A percentile compares a stretch with the other conserved stretches of the same genome.
Evolutionary conservation across 306 rosid species (phyloP).

Genomic region (Rosa multiflora): DNA sequence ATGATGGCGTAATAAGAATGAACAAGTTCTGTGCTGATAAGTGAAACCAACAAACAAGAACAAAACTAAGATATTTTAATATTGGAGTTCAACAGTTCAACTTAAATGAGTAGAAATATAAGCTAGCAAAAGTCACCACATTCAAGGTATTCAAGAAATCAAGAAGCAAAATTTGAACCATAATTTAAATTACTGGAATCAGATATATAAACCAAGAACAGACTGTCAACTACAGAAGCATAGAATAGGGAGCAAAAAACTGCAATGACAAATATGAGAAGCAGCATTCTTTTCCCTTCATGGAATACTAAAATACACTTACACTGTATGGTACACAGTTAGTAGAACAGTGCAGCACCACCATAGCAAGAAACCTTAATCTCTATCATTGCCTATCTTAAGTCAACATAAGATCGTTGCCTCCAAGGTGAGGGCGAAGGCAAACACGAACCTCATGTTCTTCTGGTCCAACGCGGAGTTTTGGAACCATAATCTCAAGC

Average conservation of each 20-base stretch:
- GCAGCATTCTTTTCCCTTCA: conserved; percentile 24
- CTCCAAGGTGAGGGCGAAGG: conserved; percentile 87
- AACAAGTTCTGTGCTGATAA: background rate
- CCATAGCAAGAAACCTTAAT: conserved; percentile 39
- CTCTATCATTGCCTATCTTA: conserved; percentile 40
- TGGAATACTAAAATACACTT: conserved; percentile 11
- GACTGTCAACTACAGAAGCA: conserved; percentile 25
- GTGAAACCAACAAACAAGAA: background rate
- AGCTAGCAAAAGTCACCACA: background rate
- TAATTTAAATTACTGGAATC: conserved; percentile 7
- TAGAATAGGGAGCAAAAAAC: conserved; percentile 26
- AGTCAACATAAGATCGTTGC: conserved; percentile 73
- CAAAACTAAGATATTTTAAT: background rate
- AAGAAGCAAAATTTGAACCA: background rate
- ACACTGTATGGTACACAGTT: conserved; percentile 42
- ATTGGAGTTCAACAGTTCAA: background rate
- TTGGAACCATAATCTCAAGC: conserved; percentile 93
- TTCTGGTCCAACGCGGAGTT: conserved; percentile 70
- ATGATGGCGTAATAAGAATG: background rate
- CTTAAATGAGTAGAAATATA: background rate
- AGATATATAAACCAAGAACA: conserved; percentile 6
- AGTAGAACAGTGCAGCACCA: conserved; percentile 34
- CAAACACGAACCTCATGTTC: conserved; percentile 97
- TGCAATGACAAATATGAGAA: conserved; percentile 26
- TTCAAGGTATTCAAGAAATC: background rate